Evolutionary conservation across 140 eudicot species (phyloP).

Genomic region (Anethum foeniculum): DNA sequence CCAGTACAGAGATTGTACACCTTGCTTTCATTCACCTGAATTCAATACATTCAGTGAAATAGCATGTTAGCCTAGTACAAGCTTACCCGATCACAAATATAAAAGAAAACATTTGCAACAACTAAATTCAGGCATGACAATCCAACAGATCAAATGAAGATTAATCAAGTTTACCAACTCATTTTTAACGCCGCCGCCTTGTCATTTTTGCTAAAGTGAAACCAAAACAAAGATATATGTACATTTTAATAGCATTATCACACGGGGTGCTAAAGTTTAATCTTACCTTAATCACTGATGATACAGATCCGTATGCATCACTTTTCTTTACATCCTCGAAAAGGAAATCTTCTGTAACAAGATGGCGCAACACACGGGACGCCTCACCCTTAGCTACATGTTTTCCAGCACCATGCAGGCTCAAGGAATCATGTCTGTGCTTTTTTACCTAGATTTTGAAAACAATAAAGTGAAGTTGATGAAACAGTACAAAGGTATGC

Average conservation of each 20-base stretch:
- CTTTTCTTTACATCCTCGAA: constrained; percentile 87
- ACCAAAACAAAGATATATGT: background rate
- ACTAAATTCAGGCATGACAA: background rate
- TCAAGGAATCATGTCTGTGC: constrained; percentile 63
- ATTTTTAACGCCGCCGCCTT: background rate
- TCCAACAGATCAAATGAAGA: background rate
- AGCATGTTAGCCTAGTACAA: background rate
- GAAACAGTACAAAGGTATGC: constrained; percentile 11
- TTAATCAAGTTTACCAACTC: background rate
- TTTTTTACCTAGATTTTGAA: constrained; percentile 60
- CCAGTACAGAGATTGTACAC: constrained; percentile 44
- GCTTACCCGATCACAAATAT: background rate
- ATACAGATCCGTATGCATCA: constrained; percentile 74
- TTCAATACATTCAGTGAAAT: constrained; percentile 13
- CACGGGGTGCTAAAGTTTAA: background rate
- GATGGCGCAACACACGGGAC: constrained; percentile 80
- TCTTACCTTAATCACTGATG: constrained; percentile 69
- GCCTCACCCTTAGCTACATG: constrained; percentile 80
- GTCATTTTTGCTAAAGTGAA: background rate
- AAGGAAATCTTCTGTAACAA: constrained; percentile 77
- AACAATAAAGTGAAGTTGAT: constrained; percentile 8
- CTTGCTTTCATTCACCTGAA: constrained; percentile 70
- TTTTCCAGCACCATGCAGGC: constrained; percentile 90
- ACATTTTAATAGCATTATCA: background rate
- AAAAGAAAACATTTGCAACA: constrained; percentile 8